Conservation (phyloP, 352 stramenopile species). For the Salisapilia sapeloensis region DNA sequence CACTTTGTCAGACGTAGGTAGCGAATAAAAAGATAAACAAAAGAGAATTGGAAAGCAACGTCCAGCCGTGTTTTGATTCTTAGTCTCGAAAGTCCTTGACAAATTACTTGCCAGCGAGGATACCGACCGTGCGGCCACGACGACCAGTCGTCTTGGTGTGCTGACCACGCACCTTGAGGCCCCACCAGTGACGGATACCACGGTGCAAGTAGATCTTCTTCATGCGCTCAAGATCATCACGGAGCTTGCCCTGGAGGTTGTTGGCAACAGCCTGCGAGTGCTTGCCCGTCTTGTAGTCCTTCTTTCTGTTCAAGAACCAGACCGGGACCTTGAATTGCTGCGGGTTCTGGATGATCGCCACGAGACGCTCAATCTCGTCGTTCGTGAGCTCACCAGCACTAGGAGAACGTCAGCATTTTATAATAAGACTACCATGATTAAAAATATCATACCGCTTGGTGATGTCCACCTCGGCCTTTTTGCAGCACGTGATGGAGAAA, state of each 20-base stretch:
- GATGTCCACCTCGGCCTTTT: slow-evolving; percentile 99
- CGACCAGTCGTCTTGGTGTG: slow-evolving; percentile 99
- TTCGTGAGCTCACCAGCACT: slow-evolving; percentile 95
- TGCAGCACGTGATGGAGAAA: slow-evolving; percentile 93
- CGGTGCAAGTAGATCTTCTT: slow-evolving; percentile 99
- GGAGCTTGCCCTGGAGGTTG: slow-evolving; percentile 96
- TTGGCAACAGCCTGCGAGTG: slow-evolving; percentile 97
- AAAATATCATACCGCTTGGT: slow-evolving; percentile 81
- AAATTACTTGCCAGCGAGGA: slow-evolving; percentile 75
- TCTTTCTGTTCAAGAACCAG: slow-evolving; percentile 99
- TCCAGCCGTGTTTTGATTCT: too few relatives aligned
- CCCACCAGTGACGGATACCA: slow-evolving; percentile 99
- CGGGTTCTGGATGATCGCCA: slow-evolving; percentile 99
- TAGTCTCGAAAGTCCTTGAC: too few relatives aligned
- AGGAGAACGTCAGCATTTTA: neutral
- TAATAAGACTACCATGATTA: neutral
- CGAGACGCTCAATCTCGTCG: slow-evolving; percentile 99
- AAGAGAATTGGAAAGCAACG: too few relatives aligned
- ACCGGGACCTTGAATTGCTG: slow-evolving; percentile 99
- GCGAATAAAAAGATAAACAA: too few relatives aligned
- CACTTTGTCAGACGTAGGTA: slow-evolving; percentile 19
- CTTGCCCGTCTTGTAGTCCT: slow-evolving; percentile 99
- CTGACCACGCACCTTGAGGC: slow-evolving; percentile 98
- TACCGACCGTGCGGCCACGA: slow-evolving; percentile 70
- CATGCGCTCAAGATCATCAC: slow-evolving; percentile 98